phyloP scores from a whole-genome alignment of 83 land plant genomes.

The Thuja plicata region DNA sequence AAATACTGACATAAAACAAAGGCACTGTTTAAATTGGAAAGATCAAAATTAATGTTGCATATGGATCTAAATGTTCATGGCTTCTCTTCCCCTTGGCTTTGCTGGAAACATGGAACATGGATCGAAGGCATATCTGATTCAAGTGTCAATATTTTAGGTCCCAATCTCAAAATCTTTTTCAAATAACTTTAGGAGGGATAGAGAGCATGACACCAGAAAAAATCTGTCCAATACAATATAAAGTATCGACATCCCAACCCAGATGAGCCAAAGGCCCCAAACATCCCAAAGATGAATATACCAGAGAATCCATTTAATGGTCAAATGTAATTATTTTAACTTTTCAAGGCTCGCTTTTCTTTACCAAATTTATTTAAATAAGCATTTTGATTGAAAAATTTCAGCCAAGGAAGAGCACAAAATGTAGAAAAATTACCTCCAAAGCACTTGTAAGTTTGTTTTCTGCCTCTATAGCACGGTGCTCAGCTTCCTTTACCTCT shows the following conservation, averaged over 20 bases:
- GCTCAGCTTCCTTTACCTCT: conserved; percentile 54
- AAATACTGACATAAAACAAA: neutral
- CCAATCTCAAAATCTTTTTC: neutral
- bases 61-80: neutral
- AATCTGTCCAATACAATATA: neutral
- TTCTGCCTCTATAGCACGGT: conserved; percentile 58
- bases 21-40: neutral
- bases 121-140: neutral
- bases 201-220: neutral
- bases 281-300: neutral
- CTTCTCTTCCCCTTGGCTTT: too few relatives aligned
- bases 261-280: neutral
- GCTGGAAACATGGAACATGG: neutral
- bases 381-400: neutral
- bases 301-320: neutral
- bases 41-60: neutral
- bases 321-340: neutral
- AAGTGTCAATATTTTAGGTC: neutral
- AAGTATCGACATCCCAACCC: neutral
- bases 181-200: neutral
- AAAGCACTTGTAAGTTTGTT: conserved; percentile 52
- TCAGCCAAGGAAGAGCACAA: neutral
- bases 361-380: neutral
- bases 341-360: neutral
- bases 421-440: conserved; percentile 43